A percentile compares a stretch with the other conserved stretches of the same genome.
phyloP scores from a whole-genome alignment of 2,329 filamentous ascomycete genomes.

The Corinectria fuckeliana region DNA sequence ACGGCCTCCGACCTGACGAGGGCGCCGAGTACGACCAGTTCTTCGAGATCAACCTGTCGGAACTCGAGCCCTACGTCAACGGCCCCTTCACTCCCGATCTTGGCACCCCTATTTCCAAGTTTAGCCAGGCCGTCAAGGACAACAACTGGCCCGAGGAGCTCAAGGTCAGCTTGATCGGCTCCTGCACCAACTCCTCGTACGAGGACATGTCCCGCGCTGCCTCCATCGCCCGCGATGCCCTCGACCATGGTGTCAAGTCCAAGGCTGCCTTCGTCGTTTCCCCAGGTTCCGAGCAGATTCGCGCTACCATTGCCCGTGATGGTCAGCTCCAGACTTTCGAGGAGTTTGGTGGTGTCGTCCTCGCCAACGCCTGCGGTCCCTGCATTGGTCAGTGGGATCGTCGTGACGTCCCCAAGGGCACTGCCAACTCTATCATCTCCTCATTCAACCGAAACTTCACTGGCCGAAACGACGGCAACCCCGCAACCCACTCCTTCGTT shows the following conservation, averaged over 20 bases:
- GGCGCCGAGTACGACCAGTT: conserved; percentile 90
- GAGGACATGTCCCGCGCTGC: conserved; percentile 98
- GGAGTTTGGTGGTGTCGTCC: conserved; percentile 82
- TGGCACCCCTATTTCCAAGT: conserved; percentile 88
- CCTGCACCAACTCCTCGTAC: conserved; percentile 98
- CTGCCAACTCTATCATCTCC: conserved; percentile 94
- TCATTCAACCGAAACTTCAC: conserved; percentile 99
- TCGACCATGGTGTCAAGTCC: conserved; percentile 86
- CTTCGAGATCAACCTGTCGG: conserved; percentile 88
- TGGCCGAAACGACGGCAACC: conserved; percentile 95
- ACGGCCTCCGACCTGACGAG: conserved; percentile 86
- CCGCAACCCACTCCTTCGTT: conserved; percentile 91
- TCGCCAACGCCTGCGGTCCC: conserved; percentile 94
- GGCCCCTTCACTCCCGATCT: conserved; percentile 96
- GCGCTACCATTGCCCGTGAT: conserved; percentile 90
- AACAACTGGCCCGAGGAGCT: conserved; percentile 92
- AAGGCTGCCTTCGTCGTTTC: conserved; percentile 95
- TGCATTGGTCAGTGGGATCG: conserved; percentile 98
- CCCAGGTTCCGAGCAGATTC: conserved; percentile 94
- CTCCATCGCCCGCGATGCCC: conserved; percentile 89
- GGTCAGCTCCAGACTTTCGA: conserved; percentile 86
- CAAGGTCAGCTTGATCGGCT: conserved; percentile 92
- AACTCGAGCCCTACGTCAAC: conserved; percentile 94
- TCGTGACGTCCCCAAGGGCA: conserved; percentile 90
- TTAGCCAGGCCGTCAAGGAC: conserved; percentile 81